These are phyloP conservation scores for Limnanthes douglasii DNA, from an alignment of 345 rosid genomes.

Conservation along the genomic window DNA sequence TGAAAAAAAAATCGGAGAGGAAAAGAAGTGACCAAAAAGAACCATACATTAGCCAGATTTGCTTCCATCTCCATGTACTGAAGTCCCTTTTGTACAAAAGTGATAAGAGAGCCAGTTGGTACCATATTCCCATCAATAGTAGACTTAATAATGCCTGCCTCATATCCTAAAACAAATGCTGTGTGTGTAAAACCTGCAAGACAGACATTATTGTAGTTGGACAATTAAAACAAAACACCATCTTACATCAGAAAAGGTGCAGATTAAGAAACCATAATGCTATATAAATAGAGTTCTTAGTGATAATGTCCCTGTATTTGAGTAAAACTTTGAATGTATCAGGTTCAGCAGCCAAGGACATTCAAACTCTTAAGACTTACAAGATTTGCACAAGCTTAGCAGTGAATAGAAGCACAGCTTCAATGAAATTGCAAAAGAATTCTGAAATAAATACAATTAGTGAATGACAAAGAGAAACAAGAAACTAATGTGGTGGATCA, in stretches of 20 bases:
- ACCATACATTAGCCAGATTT: slow-evolving; percentile 63
- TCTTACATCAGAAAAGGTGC: background rate
- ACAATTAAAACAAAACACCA: background rate
- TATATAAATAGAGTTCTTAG: background rate
- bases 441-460: no score
- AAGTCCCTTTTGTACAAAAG: slow-evolving; percentile 82
- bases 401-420: background rate
- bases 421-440: background rate
- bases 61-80: slow-evolving; percentile 99
- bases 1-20: no score
- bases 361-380: background rate
- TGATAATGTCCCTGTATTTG: background rate
- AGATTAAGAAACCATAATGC: background rate
- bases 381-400: no score
- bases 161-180: slow-evolving; percentile 86
- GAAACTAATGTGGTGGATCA: no score
- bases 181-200: slow-evolving; percentile 72
- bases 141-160: slow-evolving; percentile 79
- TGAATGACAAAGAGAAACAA: no score
- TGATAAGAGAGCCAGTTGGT: slow-evolving; percentile 91
- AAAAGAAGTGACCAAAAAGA: no score
- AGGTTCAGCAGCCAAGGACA: background rate
- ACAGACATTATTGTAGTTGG: background rate
- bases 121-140: slow-evolving; percentile 87
- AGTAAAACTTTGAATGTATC: background rate